Evolutionary conservation across 2,329 filamentous ascomycete genomes (phyloP).

Genomic region (Penicillium paneum): DNA sequence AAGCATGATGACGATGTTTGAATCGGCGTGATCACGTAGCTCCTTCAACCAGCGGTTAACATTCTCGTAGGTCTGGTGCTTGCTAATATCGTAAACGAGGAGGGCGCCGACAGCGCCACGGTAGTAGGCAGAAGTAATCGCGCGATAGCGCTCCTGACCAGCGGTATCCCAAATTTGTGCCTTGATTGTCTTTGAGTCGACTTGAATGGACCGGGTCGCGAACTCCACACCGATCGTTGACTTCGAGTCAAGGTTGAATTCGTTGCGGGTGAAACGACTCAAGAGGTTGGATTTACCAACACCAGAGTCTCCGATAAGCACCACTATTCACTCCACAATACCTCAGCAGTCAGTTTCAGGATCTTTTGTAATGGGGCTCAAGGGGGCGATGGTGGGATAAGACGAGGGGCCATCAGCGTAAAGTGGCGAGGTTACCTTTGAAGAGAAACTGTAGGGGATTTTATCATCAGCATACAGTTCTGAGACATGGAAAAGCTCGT

Average conservation of each 20-base stretch:
- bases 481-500: conserved; percentile 1
- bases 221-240: conserved; percentile 99
- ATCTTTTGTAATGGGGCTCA: neutral
- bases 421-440: conserved; percentile 67
- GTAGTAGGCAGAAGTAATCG: conserved; percentile 99
- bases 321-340: conserved; percentile 58
- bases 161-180: conserved; percentile 99
- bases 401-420: conserved; percentile 19
- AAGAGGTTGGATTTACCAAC: conserved; percentile 99
- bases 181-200: conserved; percentile 99
- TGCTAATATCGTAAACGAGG: conserved; percentile 99
- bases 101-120: conserved; percentile 94
- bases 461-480: conserved; percentile 31
- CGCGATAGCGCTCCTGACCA: conserved; percentile 96
- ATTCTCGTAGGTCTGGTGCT: conserved; percentile 99
- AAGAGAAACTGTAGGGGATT: conserved; percentile 76
- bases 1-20: conserved; percentile 99
- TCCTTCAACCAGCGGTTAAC: conserved; percentile 99
- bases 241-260: conserved; percentile 99
- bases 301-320: conserved; percentile 97
- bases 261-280: conserved; percentile 98
- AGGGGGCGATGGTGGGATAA: conserved; percentile 16
- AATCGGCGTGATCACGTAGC: conserved; percentile 93
- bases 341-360: conserved; percentile 18
- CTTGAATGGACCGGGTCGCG: conserved; percentile 95